Conservation (phyloP, 2,329 filamentous ascomycete species). For the Pseudocercospora fuligena region DNA sequence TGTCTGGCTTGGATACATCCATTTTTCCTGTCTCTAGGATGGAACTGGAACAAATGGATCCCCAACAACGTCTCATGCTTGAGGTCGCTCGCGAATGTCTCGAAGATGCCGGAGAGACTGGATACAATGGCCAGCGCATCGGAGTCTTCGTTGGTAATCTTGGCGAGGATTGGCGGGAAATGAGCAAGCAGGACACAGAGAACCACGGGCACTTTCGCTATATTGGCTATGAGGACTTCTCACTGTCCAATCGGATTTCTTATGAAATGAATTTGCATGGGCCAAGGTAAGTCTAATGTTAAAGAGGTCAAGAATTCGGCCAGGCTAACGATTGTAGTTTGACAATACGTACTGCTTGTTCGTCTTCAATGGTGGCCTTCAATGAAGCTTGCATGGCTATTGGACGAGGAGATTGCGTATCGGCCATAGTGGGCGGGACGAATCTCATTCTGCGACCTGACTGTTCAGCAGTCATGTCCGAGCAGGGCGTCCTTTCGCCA, state of each 20-base stretch:
- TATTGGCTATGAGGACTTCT: neutral
- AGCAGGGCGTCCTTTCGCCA: slow-evolving; percentile 37
- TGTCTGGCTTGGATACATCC: slow-evolving; percentile 1
- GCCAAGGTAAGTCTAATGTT: neutral
- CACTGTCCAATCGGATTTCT: neutral
- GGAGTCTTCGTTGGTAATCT: slow-evolving; percentile 20
- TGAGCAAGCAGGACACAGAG: neutral
- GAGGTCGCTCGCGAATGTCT: slow-evolving; percentile 30
- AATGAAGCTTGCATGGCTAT: slow-evolving; percentile 39
- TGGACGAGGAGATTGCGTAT: slow-evolving; percentile 13
- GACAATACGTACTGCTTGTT: neutral
- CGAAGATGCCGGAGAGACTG: slow-evolving; percentile 23
- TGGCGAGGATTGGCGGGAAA: slow-evolving; percentile 23
- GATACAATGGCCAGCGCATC: slow-evolving; percentile 11
- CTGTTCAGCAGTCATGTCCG: slow-evolving; percentile 33
- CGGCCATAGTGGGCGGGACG: slow-evolving; percentile 31
- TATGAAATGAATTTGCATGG: neutral
- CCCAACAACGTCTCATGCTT: slow-evolving; percentile 33
- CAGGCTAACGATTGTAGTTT: neutral
- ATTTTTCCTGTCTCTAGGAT: slow-evolving; percentile 6
- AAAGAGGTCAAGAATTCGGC: neutral
- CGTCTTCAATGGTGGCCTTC: slow-evolving; percentile 28
- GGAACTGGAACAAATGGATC: slow-evolving; percentile 25
- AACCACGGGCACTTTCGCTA: neutral
- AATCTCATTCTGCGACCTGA: slow-evolving; percentile 36